Base-by-base conservation (phyloP, 306 rosid genomes). In the Begonia peltatifolia region DNA sequence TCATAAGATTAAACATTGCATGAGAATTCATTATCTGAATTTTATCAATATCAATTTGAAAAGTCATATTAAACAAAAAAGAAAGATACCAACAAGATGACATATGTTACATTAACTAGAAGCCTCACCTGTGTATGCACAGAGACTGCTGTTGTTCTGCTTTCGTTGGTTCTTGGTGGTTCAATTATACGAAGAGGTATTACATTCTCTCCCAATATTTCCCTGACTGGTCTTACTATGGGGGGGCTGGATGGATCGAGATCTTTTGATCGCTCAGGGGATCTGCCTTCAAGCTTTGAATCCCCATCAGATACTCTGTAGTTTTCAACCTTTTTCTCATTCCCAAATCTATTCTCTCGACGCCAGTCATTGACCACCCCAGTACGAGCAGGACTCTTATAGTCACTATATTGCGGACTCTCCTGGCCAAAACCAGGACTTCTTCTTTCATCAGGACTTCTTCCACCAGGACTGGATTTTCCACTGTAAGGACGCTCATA, bases 381-480 rank as follows among this genome's bases (percentile, higher is more conserved):
- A 59, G 94, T 84, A 44, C 74, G 82, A 63, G 71, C 73, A 22
- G 95, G 95, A 74, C 99, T 86, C 74, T 57, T 80, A 7, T 30
- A 63, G 65, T 82, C 87, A 64, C 81, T 73, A 71, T 62, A 74
- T 65, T 84, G 84, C 63, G 81, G 76, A 63, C 74, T 74, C 59
- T 89, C 97, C 62, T 76, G 87, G 59, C 80, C 92, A 71, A 76
- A 82, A 57, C 87, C 94, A 41, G 97, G 97, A 79, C 95, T 90
- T 73, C 1, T 30, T 5, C 63, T 67, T n/a, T 23, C 85, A 38
- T 75, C 85, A 63, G 59, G 69, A 59, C 73, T 79, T 63, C 95
- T 85, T 61, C 79, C 95, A 67, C 87, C 82, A 42, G 95, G 74
- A 79, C 95, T 86, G 67, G 94, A 86, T 61, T 71, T 85, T 58